Conservation (phyloP, 169 alveolate genomes). For the Nephromyces sp. region DNA sequence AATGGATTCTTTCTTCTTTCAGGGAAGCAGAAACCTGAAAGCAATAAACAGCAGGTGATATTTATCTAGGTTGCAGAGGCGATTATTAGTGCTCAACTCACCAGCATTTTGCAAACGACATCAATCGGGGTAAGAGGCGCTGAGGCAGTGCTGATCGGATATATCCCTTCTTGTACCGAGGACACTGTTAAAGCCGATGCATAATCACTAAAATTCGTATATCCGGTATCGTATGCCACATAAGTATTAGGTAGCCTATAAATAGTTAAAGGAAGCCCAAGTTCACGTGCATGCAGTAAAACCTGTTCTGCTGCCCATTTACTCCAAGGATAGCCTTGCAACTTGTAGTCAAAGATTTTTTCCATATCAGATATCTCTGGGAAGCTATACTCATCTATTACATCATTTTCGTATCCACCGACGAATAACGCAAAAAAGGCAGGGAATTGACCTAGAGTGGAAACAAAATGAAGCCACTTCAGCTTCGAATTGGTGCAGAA, state of each 20-base stretch:
- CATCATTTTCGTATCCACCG: constrained; percentile 28
- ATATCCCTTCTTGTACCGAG: constrained; percentile 45
- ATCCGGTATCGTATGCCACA: constrained; percentile 49
- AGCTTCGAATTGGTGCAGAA: constrained; percentile 37
- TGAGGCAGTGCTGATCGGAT: constrained; percentile 52
- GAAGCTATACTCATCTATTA: constrained; percentile 35
- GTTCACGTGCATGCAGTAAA: constrained; percentile 35
- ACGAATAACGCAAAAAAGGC: constrained; percentile 48
- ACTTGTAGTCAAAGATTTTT: constrained; percentile 38
- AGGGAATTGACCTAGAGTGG: constrained; percentile 55
- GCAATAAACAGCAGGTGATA: background rate
- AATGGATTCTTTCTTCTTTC: constrained; percentile 36
- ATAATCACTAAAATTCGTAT: constrained; percentile 50
- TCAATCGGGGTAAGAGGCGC: constrained; percentile 57
- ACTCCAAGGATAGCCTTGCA: constrained; percentile 57
- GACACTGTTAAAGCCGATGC: constrained; percentile 49
- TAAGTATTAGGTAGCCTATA: constrained; percentile 54
- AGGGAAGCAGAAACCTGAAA: constrained; percentile 38
- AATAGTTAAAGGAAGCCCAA: constrained; percentile 44
- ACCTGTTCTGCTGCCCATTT: constrained; percentile 57
- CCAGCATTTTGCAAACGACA: constrained; percentile 45
- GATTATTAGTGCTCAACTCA: background rate
- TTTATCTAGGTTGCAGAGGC: background rate
- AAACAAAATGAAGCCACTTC: constrained; percentile 45
- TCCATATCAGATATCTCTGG: constrained; percentile 48